Evolutionary conservation across 164 flowering plant species (phyloP), one percentile per base, ranked within the genome.

Genomic region (Umbellularia californica): DNA sequence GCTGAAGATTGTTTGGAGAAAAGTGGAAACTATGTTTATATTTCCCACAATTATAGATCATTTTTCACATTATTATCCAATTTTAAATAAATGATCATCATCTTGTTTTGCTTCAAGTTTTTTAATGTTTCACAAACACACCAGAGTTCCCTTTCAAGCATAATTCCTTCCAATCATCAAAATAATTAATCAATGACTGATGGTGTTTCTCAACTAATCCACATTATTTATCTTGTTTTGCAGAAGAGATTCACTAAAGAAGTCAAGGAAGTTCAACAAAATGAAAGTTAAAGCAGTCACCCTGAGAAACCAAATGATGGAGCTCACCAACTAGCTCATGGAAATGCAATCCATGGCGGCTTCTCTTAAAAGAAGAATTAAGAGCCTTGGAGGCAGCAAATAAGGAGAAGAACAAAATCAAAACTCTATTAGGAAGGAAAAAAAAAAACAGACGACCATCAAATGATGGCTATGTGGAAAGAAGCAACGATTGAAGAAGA

Each of bases 161-260:
- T 25, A 64, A 64, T 41, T 41, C 47, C 47, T 25, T 64, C 14
- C 24, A 64, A 22, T 10, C 28, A 10, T 24, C 28, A 23, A 23
- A n/a, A 25, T 25, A 64, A 13, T 64, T 64, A 7, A 9, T 64
- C 28, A 64, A 64, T 41, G 47, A 41, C 47, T 41, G 47, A 6
- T 41, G 47, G 2, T 41, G 47, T 41, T 41, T 41, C 67, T 13
- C 20, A 25, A 23, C 13, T 24, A 24, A 12, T 52, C 62, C 62
- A 9, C 9, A 50, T 25, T 52, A 17, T 20, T 70, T 23, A 9
- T 70, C 30, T 7, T 30, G 5, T 30, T 30, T 13, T 22, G 72
- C 85, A 92, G 97, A 88, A 85, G 69, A 91, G 90, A 78, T 65
- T 75, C 19, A 51, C 35, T 64, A 83, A 84, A 70, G 90, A 87